Base-by-base conservation (phyloP, 306 rosid species). In the Hylodesmum podocarpum region DNA sequence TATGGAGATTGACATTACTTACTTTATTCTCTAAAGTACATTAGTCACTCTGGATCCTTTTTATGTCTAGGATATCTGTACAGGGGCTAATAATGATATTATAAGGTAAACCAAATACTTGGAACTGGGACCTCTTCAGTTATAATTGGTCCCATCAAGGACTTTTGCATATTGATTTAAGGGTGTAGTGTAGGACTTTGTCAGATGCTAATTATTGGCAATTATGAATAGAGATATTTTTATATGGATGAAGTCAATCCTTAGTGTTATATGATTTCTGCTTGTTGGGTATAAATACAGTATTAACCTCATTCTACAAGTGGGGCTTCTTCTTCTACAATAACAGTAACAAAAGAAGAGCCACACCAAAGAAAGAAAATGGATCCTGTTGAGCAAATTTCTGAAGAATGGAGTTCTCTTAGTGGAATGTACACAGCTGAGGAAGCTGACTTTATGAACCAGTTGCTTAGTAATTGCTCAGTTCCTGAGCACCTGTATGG, bases 331-430 rank as follows among this genome's bases (percentile, higher is more conserved):
- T 65, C 57, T 73, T 39, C 76, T 8, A 25, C 70, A 69, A 61
- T n/a, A 54, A 27, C 15, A 75, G 66, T 14, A 53, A 10, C 18
- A 2, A 24, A 75, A 37, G 27, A 64, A 64, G 49, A 64, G 49
- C 10, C 36, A 36, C 43, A 31, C 76, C 19, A 47, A 40, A 33
- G 18, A 68, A 16, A 57, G 4, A 33, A 57, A 33, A 89, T 93
- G 96, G 93, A 91, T 51, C 73, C 70, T 61, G 24, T 13, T 57
- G 90, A 85, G 43, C 70, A 59, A 11, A 79, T 81, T 76, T 86
- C 88, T 79, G 85, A 79, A 75, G 88, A 89, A 77, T 92, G 92
- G 96, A 84, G 83, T 40, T 87, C 89, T 63, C 81, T 84, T 6
- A 71, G 85, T 73, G 91, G 82, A 76, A 67, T 88, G 0, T 84